These are phyloP conservation scores for Cladosporium austrohemisphaericum DNA, from an alignment of 2,329 filamentous ascomycete species.

Conservation along the genomic window DNA sequence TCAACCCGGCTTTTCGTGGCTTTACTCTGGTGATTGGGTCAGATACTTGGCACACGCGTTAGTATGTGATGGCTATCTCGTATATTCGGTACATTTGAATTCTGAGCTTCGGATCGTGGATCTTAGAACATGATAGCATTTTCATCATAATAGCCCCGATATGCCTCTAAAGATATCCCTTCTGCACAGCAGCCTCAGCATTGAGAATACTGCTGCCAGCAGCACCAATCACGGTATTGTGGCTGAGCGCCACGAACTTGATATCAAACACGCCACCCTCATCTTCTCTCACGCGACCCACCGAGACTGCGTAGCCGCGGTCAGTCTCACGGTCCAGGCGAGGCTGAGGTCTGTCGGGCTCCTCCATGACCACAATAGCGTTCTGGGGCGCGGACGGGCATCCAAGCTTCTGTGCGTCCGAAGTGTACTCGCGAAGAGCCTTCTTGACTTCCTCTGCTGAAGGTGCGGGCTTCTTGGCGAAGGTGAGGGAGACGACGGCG, in stretches of 20 bases:
- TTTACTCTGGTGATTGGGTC: too few relatives aligned
- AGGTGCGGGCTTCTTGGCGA: constrained; percentile 71
- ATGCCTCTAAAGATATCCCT: constrained; percentile 66
- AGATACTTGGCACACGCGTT: too few relatives aligned
- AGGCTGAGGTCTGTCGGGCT: constrained; percentile 86
- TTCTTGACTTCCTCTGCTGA: constrained; percentile 70
- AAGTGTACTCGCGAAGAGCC: constrained; percentile 75
- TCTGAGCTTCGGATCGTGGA: too few relatives aligned
- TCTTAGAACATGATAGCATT: too few relatives aligned
- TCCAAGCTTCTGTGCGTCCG: constrained; percentile 76
- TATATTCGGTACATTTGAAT: too few relatives aligned
- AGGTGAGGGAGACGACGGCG: constrained; percentile 85
- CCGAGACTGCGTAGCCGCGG: constrained; percentile 83
- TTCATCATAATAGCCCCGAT: not conserved
- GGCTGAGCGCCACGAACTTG: constrained; percentile 89
- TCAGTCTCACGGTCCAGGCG: constrained; percentile 82
- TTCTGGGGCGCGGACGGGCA: constrained; percentile 81
- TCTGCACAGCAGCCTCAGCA: constrained; percentile 84
- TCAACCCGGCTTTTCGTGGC: too few relatives aligned
- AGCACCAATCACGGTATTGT: constrained; percentile 89
- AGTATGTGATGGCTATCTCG: too few relatives aligned
- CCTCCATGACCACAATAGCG: constrained; percentile 84
- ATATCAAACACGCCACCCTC: constrained; percentile 84
- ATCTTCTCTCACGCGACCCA: constrained; percentile 81
- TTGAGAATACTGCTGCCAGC: constrained; percentile 96